phyloP scores from a whole-genome alignment of 2,329 filamentous ascomycete genomes.

The Venturia aucupariae region DNA sequence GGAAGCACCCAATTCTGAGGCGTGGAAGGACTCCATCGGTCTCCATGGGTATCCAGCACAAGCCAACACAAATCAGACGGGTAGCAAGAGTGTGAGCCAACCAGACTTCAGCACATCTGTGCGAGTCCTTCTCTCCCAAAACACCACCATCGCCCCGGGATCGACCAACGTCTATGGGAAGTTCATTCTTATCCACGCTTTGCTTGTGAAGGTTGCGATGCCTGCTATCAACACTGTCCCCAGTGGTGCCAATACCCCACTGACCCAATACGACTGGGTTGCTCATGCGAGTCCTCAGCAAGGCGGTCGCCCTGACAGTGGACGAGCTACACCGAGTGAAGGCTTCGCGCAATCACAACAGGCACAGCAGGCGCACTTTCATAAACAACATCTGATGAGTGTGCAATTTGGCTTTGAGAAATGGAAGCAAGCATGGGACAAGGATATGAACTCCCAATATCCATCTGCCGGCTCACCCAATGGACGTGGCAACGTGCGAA shows the following conservation, averaged over 20 bases:
- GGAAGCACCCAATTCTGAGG: conserved; percentile 52
- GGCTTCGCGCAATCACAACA: conserved; percentile 37
- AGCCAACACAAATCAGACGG: conserved; percentile 48
- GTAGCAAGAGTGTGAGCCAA: conserved; percentile 55
- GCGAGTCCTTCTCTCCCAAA: conserved; percentile 50
- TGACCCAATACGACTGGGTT: conserved; percentile 52
- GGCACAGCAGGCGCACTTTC: conserved; percentile 19
- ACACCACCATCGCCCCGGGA: conserved; percentile 51
- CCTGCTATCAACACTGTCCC: conserved; percentile 26
- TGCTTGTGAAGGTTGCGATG: conserved; percentile 51
- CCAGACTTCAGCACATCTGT: conserved; percentile 54
- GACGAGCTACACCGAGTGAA: conserved; percentile 35
- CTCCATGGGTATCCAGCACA: conserved; percentile 50
- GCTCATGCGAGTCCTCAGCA: conserved; percentile 16
- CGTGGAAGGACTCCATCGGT: conserved; percentile 58
- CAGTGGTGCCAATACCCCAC: conserved; percentile 41
- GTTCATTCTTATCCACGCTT: conserved; percentile 61
- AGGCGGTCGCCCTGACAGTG: conserved; percentile 23
- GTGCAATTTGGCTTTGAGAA: conserved; percentile 50
- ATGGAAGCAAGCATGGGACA: conserved; percentile 65
- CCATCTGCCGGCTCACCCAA: conserved; percentile 32
- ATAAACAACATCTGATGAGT: background rate
- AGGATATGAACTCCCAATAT: conserved; percentile 60
- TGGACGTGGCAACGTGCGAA: conserved; percentile 19
- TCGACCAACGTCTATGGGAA: conserved; percentile 65